Base-by-base conservation (phyloP, 2,329 filamentous ascomycete genomes). In the Cercospora brassicicola region DNA sequence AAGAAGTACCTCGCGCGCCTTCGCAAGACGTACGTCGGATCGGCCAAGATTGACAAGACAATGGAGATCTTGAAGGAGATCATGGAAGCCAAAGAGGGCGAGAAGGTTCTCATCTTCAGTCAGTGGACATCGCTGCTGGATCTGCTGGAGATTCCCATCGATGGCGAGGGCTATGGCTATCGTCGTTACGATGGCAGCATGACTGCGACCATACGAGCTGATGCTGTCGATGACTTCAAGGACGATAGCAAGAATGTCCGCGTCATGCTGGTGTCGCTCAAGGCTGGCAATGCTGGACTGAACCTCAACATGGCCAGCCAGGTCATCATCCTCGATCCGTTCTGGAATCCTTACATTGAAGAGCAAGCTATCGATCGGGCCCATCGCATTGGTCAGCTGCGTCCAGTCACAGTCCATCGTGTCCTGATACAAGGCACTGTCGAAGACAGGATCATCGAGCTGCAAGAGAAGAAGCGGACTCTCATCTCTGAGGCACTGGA, bases 331-430 rank as follows among this genome's bases (percentile, higher is more conserved):
- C 88, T 96, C 76, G 93, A 97, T 77, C 93, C 93, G 0, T 96
- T 96, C 81, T 97, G 93, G 92, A 97, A 97, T 71, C 94, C 93
- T 0, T 96, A 91, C 76, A 91, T 96, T 59, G 94, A 97, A 80
- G 92, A 93, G 79, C 94, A 97, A 80, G 94, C 94, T 3, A 90
- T 97, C 61, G 94, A 96, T 78, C 90, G 94, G 23, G 92, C 93
- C 2, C 91, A 97, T 79, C 90, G 94, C 9, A 94, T 97, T 73
- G 93, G 93, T 0, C 94, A 97, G 80, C 82, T 84, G 72, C 85
- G 85, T 3, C 82, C 88, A 7, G 94, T 97, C 4, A 85, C 88
- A 65, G 90, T 97, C 0, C 93, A 97, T 77, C 89, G 92, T 3
- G 86, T 97, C 26, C 81, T 97, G 2, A 88, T 94, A 7, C 79